phyloP scores from a whole-genome alignment of 306 rosid species.

The Cucurbita ficifolia region DNA sequence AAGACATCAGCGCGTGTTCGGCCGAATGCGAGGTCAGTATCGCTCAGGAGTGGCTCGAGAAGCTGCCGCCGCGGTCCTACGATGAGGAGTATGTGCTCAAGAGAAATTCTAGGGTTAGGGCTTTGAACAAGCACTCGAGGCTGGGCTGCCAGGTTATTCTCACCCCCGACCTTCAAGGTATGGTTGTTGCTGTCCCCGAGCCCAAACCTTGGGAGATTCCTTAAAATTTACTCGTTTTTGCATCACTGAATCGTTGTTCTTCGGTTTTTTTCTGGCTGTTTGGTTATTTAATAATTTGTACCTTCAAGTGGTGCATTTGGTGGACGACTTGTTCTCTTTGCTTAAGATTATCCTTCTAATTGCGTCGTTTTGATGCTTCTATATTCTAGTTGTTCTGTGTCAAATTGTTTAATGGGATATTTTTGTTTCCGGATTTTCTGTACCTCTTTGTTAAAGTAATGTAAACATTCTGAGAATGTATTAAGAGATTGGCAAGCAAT shows the following conservation, averaged over 20 bases:
- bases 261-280: neutral
- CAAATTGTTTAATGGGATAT: neutral
- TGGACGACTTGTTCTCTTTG: neutral
- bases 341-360: neutral
- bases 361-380: constrained; percentile 3
- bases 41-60: constrained; percentile 87
- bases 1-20: constrained; percentile 88
- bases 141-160: constrained; percentile 86
- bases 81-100: constrained; percentile 77
- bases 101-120: constrained; percentile 44
- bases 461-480: neutral
- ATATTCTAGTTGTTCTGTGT: neutral
- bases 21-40: constrained; percentile 86
- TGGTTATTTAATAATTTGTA: neutral
- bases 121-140: constrained; percentile 69
- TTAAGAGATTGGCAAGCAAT: neutral
- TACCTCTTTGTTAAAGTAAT: neutral
- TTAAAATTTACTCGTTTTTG: constrained; percentile 13
- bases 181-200: constrained; percentile 83
- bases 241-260: neutral
- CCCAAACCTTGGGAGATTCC: constrained; percentile 86
- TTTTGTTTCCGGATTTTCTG: neutral
- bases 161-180: constrained; percentile 70
- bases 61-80: constrained; percentile 65
- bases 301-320: constrained; percentile 2